Evolutionary conservation across 176 grass and related monocot genomes (phyloP).

Genomic region (Zoysia japonica): DNA sequence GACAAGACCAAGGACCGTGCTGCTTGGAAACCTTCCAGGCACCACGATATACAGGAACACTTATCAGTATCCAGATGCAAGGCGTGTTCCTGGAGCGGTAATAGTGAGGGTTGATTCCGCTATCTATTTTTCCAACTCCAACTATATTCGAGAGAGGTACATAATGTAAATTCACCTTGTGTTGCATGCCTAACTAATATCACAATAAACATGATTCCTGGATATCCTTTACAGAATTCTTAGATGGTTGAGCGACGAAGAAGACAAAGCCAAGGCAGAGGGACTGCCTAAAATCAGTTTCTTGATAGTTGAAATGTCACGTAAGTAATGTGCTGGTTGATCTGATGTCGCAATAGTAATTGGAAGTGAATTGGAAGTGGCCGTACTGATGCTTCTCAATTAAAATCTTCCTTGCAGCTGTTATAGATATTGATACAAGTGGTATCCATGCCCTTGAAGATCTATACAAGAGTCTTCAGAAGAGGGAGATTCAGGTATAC

Average conservation of each 20-base stretch:
- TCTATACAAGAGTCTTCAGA: slow-evolving; percentile 67
- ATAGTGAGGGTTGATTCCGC: slow-evolving; percentile 88
- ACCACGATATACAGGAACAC: slow-evolving; percentile 86
- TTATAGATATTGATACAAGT: slow-evolving; percentile 91
- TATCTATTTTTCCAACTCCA: slow-evolving; percentile 97
- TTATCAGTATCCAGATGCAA: slow-evolving; percentile 87
- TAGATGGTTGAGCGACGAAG: slow-evolving; percentile 79
- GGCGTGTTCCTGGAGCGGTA: slow-evolving; percentile 68
- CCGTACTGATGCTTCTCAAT: not conserved
- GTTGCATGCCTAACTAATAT: not conserved
- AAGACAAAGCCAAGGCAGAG: slow-evolving; percentile 56
- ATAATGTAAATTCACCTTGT: not conserved
- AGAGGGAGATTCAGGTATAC: slow-evolving; percentile 68
- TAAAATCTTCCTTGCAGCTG: slow-evolving; percentile 54
- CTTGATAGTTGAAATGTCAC: slow-evolving; percentile 93
- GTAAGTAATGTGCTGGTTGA: slow-evolving; percentile 40
- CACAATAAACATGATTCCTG: slow-evolving; percentile 9
- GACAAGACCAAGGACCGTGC: slow-evolving; percentile 80
- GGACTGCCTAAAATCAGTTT: slow-evolving; percentile 56
- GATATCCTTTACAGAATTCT: slow-evolving; percentile 63
- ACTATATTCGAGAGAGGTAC: slow-evolving; percentile 91
- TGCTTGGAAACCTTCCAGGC: slow-evolving; percentile 88
- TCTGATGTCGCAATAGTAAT: not conserved
- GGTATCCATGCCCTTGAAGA: slow-evolving; percentile 82
- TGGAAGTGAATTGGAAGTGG: not conserved